Percentiles rank a stretch among this genome's conserved stretches.
These are phyloP conservation scores for Coleophoma crateriformis DNA, from an alignment of 2,329 filamentous ascomycete species.

Conservation along the genomic window DNA sequence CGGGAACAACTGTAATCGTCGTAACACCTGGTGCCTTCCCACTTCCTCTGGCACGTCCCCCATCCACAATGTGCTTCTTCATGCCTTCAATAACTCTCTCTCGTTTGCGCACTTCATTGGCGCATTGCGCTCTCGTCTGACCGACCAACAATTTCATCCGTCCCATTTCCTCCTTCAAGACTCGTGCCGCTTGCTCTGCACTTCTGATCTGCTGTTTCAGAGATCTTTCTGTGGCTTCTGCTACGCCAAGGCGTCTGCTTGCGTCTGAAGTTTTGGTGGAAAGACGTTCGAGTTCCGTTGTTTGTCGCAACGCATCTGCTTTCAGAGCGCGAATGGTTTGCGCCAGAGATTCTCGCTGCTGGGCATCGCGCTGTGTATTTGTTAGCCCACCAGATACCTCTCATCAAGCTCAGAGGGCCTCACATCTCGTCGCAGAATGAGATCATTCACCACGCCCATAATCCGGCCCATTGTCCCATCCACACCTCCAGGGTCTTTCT, in stretches of 20 bases:
- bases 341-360: conserved; percentile 79
- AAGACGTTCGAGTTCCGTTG: conserved; percentile 59
- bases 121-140: conserved; percentile 80
- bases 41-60: conserved; percentile 54
- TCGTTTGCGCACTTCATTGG: conserved; percentile 84
- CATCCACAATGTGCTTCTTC: conserved; percentile 78
- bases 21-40: conserved; percentile 49
- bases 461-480: conserved; percentile 75
- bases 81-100: conserved; percentile 84
- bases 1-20: conserved; percentile 51
- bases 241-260: conserved; percentile 48
- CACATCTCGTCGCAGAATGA: conserved; percentile 87
- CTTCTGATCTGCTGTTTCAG: conserved; percentile 64
- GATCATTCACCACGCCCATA: conserved; percentile 89
- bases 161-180: conserved; percentile 78
- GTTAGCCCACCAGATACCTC: not conserved
- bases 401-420: conserved; percentile 24
- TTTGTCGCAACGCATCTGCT: conserved; percentile 68
- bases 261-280: conserved; percentile 48
- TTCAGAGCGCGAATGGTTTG: conserved; percentile 72
- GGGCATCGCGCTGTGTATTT: conserved; percentile 68
- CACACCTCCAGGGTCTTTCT: conserved; percentile 54
- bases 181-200: conserved; percentile 67
- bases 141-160: conserved; percentile 74
- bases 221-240: conserved; percentile 66